phyloP scores from a whole-genome alignment of 495 filamentous ascomycete genomes.

The Halenospora varia region DNA sequence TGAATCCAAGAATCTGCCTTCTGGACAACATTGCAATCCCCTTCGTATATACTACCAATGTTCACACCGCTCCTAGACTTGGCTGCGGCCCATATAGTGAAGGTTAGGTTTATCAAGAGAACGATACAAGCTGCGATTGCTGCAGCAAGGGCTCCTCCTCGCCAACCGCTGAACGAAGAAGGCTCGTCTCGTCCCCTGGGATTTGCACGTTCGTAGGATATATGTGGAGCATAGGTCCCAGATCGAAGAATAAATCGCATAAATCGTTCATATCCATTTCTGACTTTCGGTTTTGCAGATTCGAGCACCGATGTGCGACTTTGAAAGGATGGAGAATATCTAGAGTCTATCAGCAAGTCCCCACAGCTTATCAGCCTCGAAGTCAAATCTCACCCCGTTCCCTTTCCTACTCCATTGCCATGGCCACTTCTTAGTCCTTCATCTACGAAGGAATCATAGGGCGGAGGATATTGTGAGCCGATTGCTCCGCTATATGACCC shows the following conservation, averaged over 20 bases:
- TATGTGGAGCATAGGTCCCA: slow-evolving; percentile 4
- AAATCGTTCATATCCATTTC: not conserved
- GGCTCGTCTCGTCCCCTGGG: not conserved
- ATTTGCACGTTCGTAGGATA: slow-evolving; percentile 4
- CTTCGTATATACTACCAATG: slow-evolving; percentile 14
- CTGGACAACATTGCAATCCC: slow-evolving; percentile 22
- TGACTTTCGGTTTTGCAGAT: not conserved
- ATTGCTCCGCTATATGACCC: not conserved
- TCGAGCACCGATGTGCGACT: not conserved
- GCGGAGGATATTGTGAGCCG: not conserved
- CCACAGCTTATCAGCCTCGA: not conserved
- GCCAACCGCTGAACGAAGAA: slow-evolving; percentile 4
- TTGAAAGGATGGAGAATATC: not conserved
- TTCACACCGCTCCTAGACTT: not conserved
- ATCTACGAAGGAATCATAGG: not conserved
- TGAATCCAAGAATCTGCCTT: slow-evolving; percentile 25
- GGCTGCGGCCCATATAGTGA: slow-evolving; percentile 5
- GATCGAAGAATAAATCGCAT: slow-evolving; percentile 1
- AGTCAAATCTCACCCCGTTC: too few species aligned
- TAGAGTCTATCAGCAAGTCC: not conserved
- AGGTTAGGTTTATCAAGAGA: slow-evolving; percentile 7
- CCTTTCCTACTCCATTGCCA: too few species aligned
- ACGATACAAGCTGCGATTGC: not conserved
- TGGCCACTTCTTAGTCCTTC: not conserved
- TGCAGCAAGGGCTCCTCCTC: not conserved